Conservation (phyloP, 768 basidiomycete species). For the Clitopilus passeckerianus region DNA sequence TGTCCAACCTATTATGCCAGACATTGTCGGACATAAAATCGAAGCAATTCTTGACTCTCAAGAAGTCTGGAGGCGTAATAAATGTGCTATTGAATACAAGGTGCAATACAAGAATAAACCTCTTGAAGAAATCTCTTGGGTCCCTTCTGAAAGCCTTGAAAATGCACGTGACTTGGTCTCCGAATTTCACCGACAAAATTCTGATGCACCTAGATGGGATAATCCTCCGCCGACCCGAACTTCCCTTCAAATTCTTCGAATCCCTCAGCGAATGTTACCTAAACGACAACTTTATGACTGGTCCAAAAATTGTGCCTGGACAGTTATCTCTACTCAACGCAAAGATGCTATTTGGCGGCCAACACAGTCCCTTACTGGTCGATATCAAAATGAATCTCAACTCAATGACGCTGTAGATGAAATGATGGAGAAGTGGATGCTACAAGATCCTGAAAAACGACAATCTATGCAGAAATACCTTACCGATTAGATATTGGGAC, state of each 20-base stretch:
- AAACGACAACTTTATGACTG: neutral
- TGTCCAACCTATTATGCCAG: neutral
- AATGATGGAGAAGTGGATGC: too few species aligned
- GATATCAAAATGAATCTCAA: too few species aligned
- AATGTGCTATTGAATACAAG: neutral
- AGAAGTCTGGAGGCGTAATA: neutral
- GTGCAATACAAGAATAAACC: constrained; percentile 3
- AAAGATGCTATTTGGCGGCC: neutral
- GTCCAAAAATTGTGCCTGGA: neutral
- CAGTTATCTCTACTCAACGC: neutral
- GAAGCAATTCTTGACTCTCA: constrained; percentile 1
- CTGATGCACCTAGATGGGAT: neutral
- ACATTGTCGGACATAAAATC: neutral
- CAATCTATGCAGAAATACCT: too few species aligned
- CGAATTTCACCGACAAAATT: neutral
- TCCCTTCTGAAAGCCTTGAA: neutral
- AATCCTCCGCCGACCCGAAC: neutral
- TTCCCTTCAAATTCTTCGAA: neutral
- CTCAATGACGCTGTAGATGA: neutral
- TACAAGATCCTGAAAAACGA: too few species aligned
- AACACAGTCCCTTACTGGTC: too few species aligned
- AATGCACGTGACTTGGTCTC: neutral
- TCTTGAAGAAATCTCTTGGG: neutral
- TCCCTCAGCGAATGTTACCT: neutral
- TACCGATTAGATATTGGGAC: too few species aligned